Percentiles rank a stretch among this genome's conserved stretches.
These are phyloP conservation scores for Penicillium sp. DNA, from an alignment of 2,329 filamentous ascomycete genomes.

Conservation along the genomic window DNA sequence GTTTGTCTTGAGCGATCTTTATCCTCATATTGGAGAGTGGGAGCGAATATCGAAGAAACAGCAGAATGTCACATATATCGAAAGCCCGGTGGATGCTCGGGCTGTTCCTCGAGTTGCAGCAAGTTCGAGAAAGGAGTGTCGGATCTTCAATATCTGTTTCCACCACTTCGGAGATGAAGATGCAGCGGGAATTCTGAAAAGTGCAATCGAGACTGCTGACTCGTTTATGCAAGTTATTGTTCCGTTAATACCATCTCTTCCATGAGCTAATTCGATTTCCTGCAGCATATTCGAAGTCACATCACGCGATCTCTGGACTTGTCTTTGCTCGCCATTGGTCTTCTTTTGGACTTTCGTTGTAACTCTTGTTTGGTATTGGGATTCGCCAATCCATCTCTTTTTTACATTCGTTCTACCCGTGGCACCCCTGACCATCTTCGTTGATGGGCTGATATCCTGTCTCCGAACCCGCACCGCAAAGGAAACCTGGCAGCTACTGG, in stretches of 20 bases:
- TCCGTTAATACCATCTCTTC: neutral
- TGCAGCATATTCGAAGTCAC: conserved; percentile 16
- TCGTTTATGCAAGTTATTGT: conserved; percentile 20
- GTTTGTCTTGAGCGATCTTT: conserved; percentile 65
- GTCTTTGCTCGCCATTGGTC: conserved; percentile 26
- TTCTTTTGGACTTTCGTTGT: conserved; percentile 29
- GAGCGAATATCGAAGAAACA: conserved; percentile 51
- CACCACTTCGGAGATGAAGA: conserved; percentile 70
- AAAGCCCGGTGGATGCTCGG: conserved; percentile 60
- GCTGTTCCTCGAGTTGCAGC: conserved; percentile 38
- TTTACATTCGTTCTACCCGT: conserved; percentile 67
- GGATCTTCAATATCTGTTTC: conserved; percentile 71
- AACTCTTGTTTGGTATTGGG: conserved; percentile 34
- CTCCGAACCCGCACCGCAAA: conserved; percentile 64
- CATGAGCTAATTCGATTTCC: neutral
- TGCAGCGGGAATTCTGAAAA: conserved; percentile 59
- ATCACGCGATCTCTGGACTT: conserved; percentile 12
- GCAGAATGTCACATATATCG: conserved; percentile 58
- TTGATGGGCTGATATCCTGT: conserved; percentile 67
- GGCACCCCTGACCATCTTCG: conserved; percentile 64
- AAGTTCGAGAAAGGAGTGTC: conserved; percentile 55
- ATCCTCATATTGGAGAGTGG: conserved; percentile 63
- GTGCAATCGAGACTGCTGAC: conserved; percentile 35
- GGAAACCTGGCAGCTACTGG: conserved; percentile 61
- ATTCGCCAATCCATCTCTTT: conserved; percentile 55